phyloP scores from a whole-genome alignment of 768 basidiomycete species.

The Hemileccinum impolitum region DNA sequence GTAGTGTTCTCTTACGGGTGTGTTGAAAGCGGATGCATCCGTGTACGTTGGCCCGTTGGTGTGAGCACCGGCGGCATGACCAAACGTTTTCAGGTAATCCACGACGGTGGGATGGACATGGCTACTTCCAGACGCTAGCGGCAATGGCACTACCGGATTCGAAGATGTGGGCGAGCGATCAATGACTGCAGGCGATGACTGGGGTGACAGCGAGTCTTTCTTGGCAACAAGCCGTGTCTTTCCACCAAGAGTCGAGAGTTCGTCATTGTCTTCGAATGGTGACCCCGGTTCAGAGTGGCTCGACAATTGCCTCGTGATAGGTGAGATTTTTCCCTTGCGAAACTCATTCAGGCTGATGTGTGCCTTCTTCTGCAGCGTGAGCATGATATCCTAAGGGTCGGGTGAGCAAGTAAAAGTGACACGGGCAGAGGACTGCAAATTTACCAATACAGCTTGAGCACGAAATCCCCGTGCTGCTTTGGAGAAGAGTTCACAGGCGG shows the following conservation, averaged over 20 bases:
- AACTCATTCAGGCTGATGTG: slow-evolving; percentile 63
- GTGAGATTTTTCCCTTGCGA: slow-evolving; percentile 52
- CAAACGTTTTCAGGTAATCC: slow-evolving; percentile 68
- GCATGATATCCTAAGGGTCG: slow-evolving; percentile 54
- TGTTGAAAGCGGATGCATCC: slow-evolving; percentile 24
- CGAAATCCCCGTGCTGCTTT: slow-evolving; percentile 64
- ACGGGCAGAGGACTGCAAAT: slow-evolving; percentile 9
- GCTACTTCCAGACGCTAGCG: slow-evolving; percentile 49
- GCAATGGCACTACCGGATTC: slow-evolving; percentile 71
- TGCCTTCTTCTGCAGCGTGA: slow-evolving; percentile 60
- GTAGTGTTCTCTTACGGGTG: slow-evolving; percentile 24
- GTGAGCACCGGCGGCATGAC: slow-evolving; percentile 22
- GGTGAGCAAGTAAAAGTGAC: slow-evolving; percentile 10
- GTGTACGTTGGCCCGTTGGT: slow-evolving; percentile 21
- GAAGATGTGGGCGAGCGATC: slow-evolving; percentile 69
- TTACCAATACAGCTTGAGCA: slow-evolving; percentile 62
- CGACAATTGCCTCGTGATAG: slow-evolving; percentile 34
- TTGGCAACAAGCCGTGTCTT: slow-evolving; percentile 63
- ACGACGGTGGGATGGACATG: slow-evolving; percentile 60
- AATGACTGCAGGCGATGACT: slow-evolving; percentile 36
- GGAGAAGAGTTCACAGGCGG: slow-evolving; percentile 71
- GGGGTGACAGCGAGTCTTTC: slow-evolving; percentile 55
- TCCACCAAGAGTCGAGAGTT: slow-evolving; percentile 60
- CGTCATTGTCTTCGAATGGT: slow-evolving; percentile 55
- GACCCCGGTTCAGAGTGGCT: slow-evolving; percentile 39